These are phyloP conservation scores for Pleurozium schreberi DNA, from an alignment of 225 moss, liverwort and hornwort genomes.

Conservation along the genomic window DNA sequence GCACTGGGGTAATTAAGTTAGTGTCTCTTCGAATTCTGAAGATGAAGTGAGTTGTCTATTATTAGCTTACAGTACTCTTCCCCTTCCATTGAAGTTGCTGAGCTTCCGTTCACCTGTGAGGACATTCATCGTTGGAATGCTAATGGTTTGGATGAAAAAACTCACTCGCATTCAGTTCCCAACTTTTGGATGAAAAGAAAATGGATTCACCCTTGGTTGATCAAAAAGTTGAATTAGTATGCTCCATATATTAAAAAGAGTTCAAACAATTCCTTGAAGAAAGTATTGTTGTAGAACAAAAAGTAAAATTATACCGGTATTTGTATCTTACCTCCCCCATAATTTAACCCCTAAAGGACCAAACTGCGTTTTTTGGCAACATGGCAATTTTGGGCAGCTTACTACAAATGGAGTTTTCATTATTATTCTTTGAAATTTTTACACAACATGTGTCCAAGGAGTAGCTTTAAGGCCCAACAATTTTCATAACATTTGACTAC, in stretches of 20 bases:
- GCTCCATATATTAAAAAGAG: too few relatives aligned
- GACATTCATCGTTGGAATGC: background rate
- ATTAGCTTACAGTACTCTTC: background rate
- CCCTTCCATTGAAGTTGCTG: background rate
- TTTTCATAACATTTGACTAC: too few relatives aligned
- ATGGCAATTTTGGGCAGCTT: too few relatives aligned
- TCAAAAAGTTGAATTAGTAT: background rate
- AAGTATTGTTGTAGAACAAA: background rate
- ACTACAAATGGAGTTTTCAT: too few relatives aligned
- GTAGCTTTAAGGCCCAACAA: too few relatives aligned
- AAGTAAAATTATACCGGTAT: background rate
- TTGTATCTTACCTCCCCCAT: background rate
- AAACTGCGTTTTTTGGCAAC: too few relatives aligned
- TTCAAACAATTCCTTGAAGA: background rate
- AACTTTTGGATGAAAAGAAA: background rate
- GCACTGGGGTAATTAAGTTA: background rate
- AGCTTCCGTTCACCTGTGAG: background rate
- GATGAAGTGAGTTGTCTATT: background rate
- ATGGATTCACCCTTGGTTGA: background rate
- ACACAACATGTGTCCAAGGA: too few relatives aligned
- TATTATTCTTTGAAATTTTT: too few relatives aligned
- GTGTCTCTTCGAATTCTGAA: conserved; percentile 1
- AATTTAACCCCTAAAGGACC: too few relatives aligned
- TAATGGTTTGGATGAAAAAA: background rate
- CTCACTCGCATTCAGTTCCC: background rate